Conservation (phyloP, 495 filamentous ascomycete genomes). For the Niebla homalea region DNA sequence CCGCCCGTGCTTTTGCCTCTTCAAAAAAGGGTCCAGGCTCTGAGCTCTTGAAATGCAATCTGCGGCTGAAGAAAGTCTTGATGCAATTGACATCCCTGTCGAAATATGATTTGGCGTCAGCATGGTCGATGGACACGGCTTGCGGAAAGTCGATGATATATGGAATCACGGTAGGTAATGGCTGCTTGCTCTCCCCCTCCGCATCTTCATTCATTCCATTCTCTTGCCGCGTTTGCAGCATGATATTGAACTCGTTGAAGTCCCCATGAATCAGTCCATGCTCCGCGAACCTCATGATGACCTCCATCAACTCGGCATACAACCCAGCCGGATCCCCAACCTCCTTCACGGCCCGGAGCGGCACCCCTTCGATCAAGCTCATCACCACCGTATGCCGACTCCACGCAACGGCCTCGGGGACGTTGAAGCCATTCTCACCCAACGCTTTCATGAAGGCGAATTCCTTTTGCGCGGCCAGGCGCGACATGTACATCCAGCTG, state of each 20-base stretch:
- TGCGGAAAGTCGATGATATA: conserved; percentile 96
- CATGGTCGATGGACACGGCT: conserved; percentile 91
- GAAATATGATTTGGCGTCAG: conserved; percentile 88
- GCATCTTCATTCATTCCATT: neutral
- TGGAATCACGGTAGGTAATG: conserved; percentile 36
- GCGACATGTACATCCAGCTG: conserved; percentile 96
- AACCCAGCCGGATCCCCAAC: conserved; percentile 67
- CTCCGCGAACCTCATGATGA: conserved; percentile 72
- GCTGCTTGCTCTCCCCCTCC: neutral
- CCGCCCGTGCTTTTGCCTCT: conserved; percentile 66
- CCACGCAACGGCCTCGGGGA: conserved; percentile 75
- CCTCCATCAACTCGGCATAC: conserved; percentile 77
- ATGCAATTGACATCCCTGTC: conserved; percentile 89
- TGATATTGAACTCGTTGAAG: conserved; percentile 98
- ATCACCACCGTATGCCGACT: conserved; percentile 93
- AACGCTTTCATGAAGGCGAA: conserved; percentile 86
- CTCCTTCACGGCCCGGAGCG: conserved; percentile 67
- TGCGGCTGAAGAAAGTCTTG: conserved; percentile 78
- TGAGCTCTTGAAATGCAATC: conserved; percentile 77
- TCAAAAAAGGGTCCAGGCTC: conserved; percentile 71
- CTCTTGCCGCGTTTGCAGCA: conserved; percentile 60
- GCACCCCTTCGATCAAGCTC: conserved; percentile 78
- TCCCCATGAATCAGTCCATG: conserved; percentile 94
- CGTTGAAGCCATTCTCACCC: conserved; percentile 66
- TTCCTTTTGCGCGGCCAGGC: conserved; percentile 84